These are phyloP conservation scores for Nakataea oryzae DNA, from an alignment of 2,329 filamentous ascomycete genomes.

Conservation along the genomic window DNA sequence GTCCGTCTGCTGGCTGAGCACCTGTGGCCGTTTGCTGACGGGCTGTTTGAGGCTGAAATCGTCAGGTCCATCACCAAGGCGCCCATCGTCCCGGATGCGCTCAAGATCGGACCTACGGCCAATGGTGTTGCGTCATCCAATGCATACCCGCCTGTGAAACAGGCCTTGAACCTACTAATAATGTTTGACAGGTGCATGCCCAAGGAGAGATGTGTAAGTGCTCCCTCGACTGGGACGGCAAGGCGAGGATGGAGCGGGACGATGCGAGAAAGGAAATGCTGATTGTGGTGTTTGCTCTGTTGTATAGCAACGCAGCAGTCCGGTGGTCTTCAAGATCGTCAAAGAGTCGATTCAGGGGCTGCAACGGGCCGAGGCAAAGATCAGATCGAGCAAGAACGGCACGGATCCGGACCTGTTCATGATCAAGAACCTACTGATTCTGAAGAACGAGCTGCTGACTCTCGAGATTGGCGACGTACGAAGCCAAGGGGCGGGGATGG, in stretches of 20 bases:
- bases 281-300: background rate
- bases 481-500: slow-evolving; percentile 35
- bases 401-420: slow-evolving; percentile 82
- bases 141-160: slow-evolving; percentile 46
- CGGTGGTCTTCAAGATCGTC: slow-evolving; percentile 61
- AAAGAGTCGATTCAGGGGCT: slow-evolving; percentile 82
- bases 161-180: slow-evolving; percentile 45
- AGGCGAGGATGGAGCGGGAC: background rate
- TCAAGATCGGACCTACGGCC: slow-evolving; percentile 39
- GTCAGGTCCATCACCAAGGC: slow-evolving; percentile 42
- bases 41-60: slow-evolving; percentile 43
- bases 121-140: slow-evolving; percentile 40
- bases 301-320: slow-evolving; percentile 37
- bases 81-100: slow-evolving; percentile 30
- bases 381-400: slow-evolving; percentile 49
- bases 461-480: slow-evolving; percentile 77
- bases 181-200: slow-evolving; percentile 57
- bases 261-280: background rate
- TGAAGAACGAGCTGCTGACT: slow-evolving; percentile 92
- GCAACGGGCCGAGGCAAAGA: slow-evolving; percentile 61
- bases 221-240: background rate
- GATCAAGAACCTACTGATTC: slow-evolving; percentile 84
- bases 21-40: slow-evolving; percentile 46
- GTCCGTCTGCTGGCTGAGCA: slow-evolving; percentile 45
- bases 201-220: slow-evolving; percentile 49